These are phyloP conservation scores for Colletotrichum ledebouriae DNA, from an alignment of 2,329 filamentous ascomycete genomes.

Conservation along the genomic window DNA sequence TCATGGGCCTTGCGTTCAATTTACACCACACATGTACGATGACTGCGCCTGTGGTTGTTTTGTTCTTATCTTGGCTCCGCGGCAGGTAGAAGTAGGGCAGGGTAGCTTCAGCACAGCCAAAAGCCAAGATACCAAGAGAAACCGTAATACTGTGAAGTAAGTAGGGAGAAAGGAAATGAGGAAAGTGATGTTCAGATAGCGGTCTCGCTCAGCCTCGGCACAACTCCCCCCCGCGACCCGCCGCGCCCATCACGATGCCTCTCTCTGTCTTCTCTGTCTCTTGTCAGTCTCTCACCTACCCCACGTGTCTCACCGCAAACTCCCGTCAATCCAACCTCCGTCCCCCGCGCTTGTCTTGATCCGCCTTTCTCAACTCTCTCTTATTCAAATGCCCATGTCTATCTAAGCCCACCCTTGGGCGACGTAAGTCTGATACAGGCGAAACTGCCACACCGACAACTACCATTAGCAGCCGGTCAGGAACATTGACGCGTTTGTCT, in stretches of 20 bases:
- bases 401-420: too few relatives aligned
- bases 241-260: conserved; percentile 8
- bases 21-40: too few relatives aligned
- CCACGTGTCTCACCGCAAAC: conserved; percentile 18
- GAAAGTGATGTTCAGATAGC: neutral
- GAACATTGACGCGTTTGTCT: too few relatives aligned
- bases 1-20: too few relatives aligned
- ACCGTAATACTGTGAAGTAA: too few relatives aligned
- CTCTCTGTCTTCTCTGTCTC: conserved; percentile 5
- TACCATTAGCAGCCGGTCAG: neutral
- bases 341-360: neutral
- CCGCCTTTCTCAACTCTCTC: neutral
- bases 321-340: conserved; percentile 7
- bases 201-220: conserved; percentile 21
- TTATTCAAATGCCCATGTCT: neutral
- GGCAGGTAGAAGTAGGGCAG: too few relatives aligned
- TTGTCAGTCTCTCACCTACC: conserved; percentile 13
- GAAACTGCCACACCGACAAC: neutral
- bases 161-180: neutral
- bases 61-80: too few relatives aligned
- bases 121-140: neutral
- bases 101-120: too few relatives aligned
- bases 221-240: neutral
- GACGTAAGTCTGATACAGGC: too few relatives aligned
- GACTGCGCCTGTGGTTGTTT: too few relatives aligned